phyloP scores from a whole-genome alignment of 768 basidiomycete species.

The Tricholoma hemisulphureum region DNA sequence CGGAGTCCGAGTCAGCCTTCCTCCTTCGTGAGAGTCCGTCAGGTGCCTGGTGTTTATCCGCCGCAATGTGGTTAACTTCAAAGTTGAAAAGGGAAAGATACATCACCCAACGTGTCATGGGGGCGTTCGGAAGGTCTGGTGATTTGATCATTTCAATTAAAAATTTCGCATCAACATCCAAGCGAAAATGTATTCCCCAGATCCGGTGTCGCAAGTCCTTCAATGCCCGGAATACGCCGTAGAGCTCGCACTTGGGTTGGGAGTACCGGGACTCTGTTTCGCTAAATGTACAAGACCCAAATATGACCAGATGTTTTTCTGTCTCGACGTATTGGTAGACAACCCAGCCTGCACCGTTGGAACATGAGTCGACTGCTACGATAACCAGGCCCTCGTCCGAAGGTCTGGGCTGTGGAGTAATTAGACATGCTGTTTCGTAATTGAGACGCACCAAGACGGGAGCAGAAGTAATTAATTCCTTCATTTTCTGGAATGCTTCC shows the following conservation, averaged over 20 bases:
- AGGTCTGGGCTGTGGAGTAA: constrained; percentile 3
- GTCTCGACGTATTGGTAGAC: constrained; percentile 35
- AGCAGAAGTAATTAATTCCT: constrained; percentile 14
- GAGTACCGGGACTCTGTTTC: too few species aligned
- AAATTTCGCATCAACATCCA: too few species aligned
- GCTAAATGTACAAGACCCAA: too few species aligned
- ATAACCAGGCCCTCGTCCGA: constrained; percentile 24
- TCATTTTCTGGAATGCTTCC: constrained; percentile 25
- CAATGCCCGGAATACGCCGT: constrained; percentile 33
- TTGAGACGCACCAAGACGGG: constrained; percentile 34
- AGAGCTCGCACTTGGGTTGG: too few species aligned
- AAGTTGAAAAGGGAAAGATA: too few species aligned
- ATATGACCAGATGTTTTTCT: too few species aligned
- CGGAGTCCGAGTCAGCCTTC: constrained; percentile 4
- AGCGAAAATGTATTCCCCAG: too few species aligned
- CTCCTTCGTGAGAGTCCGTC: constrained; percentile 33
- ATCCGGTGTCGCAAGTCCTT: constrained; percentile 25
- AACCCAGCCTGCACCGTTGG: constrained; percentile 33
- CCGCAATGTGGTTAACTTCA: too few species aligned
- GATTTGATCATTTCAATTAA: too few species aligned
- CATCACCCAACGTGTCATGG: constrained; percentile 42
- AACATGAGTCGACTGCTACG: constrained; percentile 33
- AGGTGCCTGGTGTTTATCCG: too few species aligned
- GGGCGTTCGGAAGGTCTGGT: constrained; percentile 35
- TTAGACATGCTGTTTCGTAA: constrained; percentile 17